Conservation (phyloP, 257 asterid species). For the Penstemon newberryi region DNA sequence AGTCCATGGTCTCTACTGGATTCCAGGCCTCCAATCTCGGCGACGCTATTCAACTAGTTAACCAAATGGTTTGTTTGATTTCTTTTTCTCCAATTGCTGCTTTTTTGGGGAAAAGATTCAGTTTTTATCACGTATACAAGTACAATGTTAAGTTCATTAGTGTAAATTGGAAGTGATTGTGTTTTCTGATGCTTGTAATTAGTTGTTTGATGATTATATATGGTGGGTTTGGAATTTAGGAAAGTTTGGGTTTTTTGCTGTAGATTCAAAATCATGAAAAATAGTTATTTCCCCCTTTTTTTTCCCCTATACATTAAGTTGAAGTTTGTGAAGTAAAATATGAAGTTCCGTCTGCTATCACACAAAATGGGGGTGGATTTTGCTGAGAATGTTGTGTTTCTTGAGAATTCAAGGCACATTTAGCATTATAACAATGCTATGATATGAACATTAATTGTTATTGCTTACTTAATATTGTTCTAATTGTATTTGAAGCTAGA, state of each 20-base stretch:
- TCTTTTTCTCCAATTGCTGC: background rate
- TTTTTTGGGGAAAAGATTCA: slow-evolving; percentile 1
- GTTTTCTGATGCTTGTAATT: background rate
- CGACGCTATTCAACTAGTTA: slow-evolving; percentile 78
- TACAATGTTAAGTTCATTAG: background rate
- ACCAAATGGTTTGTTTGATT: slow-evolving; percentile 67
- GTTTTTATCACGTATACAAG: background rate
- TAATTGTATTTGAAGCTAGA: slow-evolving; percentile 63
- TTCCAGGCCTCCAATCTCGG: slow-evolving; percentile 96
- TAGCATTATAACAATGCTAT: background rate
- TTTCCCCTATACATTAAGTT: too few species aligned
- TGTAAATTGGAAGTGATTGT: slow-evolving; percentile 15
- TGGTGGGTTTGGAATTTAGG: background rate
- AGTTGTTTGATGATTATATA: background rate
- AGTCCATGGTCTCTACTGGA: slow-evolving; percentile 76
- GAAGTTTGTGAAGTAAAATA: slow-evolving; percentile 1
- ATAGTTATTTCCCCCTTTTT: background rate
- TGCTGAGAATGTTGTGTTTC: background rate
- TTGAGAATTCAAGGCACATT: background rate
- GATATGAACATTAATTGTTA: background rate
- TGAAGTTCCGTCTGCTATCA: background rate
- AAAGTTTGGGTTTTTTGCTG: background rate
- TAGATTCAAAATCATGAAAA: background rate
- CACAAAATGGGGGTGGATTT: background rate
- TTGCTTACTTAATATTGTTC: slow-evolving; percentile 24